These are phyloP conservation scores for Luzula sylvatica DNA, from an alignment of 176 grass and related monocot genomes.

Conservation along the genomic window DNA sequence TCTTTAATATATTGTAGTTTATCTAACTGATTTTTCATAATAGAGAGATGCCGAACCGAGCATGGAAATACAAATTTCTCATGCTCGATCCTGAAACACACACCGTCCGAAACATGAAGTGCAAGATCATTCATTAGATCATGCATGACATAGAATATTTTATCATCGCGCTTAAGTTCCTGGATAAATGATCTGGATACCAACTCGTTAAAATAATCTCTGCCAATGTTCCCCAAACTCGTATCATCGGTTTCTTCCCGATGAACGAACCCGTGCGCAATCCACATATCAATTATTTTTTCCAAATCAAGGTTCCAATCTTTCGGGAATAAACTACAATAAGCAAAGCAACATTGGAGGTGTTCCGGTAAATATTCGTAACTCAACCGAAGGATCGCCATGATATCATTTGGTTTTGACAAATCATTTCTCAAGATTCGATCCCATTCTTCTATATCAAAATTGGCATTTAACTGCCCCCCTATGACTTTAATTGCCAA, in stretches of 20 bases:
- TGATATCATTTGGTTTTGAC: constrained; percentile 49
- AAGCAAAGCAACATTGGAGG: constrained; percentile 52
- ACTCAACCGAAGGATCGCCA: constrained; percentile 48
- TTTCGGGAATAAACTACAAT: constrained; percentile 51
- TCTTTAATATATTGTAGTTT: too few relatives aligned
- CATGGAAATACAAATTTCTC: constrained; percentile 25
- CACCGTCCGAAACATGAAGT: constrained; percentile 26
- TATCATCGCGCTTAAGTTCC: too few relatives aligned
- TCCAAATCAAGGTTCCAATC: constrained; percentile 26
- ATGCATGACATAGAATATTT: too few relatives aligned
- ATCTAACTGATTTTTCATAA: not conserved
- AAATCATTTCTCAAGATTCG: constrained; percentile 42
- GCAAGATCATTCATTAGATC: constrained; percentile 34
- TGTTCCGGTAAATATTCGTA: constrained; percentile 39
- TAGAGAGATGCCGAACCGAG: constrained; percentile 31
- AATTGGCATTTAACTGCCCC: constrained; percentile 27
- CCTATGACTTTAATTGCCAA: constrained; percentile 45
- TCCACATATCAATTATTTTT: constrained; percentile 47
- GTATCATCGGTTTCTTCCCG: not conserved
- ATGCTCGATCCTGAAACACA: constrained; percentile 27
- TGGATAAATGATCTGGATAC: constrained; percentile 50
- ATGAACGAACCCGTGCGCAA: constrained; percentile 41
- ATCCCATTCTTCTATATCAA: constrained; percentile 33
- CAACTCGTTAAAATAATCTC: constrained; percentile 35
- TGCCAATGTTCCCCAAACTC: constrained; percentile 24